A percentile compares a stretch with the other conserved stretches of the same genome.
phyloP scores from a whole-genome alignment of 2,329 filamentous ascomycete genomes.

The Fusarium bulbicola region DNA sequence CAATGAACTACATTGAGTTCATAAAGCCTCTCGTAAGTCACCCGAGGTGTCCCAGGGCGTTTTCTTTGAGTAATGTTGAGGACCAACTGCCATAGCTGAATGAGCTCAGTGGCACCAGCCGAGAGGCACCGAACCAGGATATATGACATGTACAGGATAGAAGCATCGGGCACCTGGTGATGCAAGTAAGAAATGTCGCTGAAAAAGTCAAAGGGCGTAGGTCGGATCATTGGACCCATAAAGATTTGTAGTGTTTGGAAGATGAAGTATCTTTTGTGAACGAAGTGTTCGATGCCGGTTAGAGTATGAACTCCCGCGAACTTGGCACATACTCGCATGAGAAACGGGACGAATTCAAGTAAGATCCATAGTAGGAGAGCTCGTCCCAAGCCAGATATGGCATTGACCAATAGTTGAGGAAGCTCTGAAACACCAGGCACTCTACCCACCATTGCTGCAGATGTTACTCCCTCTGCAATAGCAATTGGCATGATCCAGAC shows the following conservation, averaged over 20 bases:
- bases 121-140: not conserved
- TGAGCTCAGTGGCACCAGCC: not conserved
- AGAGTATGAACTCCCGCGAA: accelerated
- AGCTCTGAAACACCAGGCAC: not conserved
- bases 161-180: accelerated
- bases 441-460: accelerated
- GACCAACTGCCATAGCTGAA: not conserved
- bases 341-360: not conserved
- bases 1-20: not conserved
- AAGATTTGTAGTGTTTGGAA: not conserved
- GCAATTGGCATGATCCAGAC: not conserved
- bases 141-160: not conserved
- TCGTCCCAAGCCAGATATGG: not conserved
- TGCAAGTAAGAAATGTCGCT: accelerated
- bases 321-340: not conserved
- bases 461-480: accelerated
- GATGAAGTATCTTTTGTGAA: not conserved
- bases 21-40: accelerated
- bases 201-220: not conserved
- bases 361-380: accelerated
- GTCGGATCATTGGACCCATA: not conserved
- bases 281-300: accelerated
- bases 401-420: accelerated
- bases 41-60: not conserved
- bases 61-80: accelerated